Conservation (phyloP, 257 asterid species). For the Capsicum rhomboideum region DNA sequence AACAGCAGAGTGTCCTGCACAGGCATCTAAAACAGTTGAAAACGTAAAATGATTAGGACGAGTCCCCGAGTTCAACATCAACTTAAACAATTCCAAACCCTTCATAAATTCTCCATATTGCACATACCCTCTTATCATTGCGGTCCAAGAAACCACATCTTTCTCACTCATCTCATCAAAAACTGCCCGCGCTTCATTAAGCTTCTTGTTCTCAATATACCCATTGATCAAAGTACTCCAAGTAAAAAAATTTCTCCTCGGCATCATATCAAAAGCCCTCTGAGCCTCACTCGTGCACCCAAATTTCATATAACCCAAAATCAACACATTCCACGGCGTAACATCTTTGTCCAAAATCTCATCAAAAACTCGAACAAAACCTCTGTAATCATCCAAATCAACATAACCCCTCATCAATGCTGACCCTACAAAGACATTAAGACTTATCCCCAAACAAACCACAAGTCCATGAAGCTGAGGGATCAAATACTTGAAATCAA, state of each 20-base stretch:
- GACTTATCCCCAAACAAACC: not conserved
- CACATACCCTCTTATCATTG: conserved; percentile 32
- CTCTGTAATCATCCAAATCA: not conserved
- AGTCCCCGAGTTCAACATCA: conserved; percentile 25
- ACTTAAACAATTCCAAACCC: conserved; percentile 26
- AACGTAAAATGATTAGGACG: conserved; percentile 29
- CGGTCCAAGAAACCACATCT: conserved; percentile 31
- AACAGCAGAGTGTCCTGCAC: not conserved
- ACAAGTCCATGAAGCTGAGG: not conserved
- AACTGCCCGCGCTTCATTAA: not conserved
- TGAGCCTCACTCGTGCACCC: not conserved
- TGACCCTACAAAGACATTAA: not conserved
- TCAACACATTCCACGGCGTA: conserved; percentile 4
- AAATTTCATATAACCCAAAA: not conserved
- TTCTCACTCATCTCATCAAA: not conserved
- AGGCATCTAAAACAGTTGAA: conserved; percentile 14
- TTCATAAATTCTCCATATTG: conserved; percentile 30
- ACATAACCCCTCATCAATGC: conserved; percentile 4
- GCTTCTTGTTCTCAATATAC: not conserved
- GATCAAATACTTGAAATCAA: not conserved
- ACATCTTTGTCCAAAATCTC: not conserved
- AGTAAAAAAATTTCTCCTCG: not conserved
- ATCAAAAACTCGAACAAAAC: not conserved
- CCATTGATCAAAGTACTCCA: conserved; percentile 6
- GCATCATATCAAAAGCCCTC: not conserved